These are phyloP conservation scores for Sclerotinia trifoliorum DNA, from an alignment of 2,329 filamentous ascomycete genomes.

Conservation along the genomic window DNA sequence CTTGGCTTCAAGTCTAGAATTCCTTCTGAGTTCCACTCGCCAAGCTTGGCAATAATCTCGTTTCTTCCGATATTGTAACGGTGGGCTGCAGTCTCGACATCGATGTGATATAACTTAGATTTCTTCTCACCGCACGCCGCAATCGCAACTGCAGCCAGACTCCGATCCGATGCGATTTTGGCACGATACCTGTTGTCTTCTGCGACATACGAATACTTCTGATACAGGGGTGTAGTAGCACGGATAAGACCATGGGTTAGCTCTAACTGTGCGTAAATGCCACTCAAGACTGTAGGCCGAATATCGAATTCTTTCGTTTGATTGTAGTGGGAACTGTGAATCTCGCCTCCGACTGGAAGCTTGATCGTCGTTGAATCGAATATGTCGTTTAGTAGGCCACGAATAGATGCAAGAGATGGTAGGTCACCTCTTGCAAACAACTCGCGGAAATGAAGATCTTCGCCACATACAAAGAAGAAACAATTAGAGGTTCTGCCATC, in stretches of 20 bases:
- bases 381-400: constrained; percentile 50
- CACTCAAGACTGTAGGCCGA: constrained; percentile 48
- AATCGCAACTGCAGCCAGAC: constrained; percentile 48
- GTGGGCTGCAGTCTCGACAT: constrained; percentile 46
- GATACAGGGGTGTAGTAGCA: constrained; percentile 57
- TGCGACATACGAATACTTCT: constrained; percentile 52
- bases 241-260: constrained; percentile 56
- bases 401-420: constrained; percentile 52
- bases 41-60: constrained; percentile 54
- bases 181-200: constrained; percentile 38
- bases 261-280: constrained; percentile 61
- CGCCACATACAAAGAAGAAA: constrained; percentile 56
- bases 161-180: constrained; percentile 42
- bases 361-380: constrained; percentile 44
- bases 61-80: constrained; percentile 42
- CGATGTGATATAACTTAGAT: constrained; percentile 47
- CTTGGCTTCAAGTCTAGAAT: constrained; percentile 51
- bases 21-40: constrained; percentile 51
- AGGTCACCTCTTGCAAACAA: constrained; percentile 60
- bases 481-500: constrained; percentile 55
- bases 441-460: constrained; percentile 58
- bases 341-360: constrained; percentile 44
- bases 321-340: constrained; percentile 48
- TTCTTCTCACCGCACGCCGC: constrained; percentile 44
- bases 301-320: constrained; percentile 55